Evolutionary conservation across 306 rosid genomes (phyloP).

Genomic region (Vigna angularis): DNA sequence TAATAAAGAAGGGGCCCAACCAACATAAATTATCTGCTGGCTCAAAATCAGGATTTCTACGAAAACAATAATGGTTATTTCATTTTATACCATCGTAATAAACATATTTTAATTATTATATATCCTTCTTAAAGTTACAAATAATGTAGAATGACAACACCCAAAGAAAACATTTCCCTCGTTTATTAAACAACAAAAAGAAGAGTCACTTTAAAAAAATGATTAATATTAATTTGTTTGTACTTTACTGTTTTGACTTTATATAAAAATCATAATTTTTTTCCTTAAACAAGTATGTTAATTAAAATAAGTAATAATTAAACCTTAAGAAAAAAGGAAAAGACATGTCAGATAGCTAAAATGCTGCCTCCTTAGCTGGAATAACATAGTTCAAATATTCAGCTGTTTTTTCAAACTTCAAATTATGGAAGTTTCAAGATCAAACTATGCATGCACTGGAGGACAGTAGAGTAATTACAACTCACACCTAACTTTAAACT

Average conservation of each 20-base stretch:
- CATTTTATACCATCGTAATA: neutral
- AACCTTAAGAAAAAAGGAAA: neutral
- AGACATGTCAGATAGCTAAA: neutral
- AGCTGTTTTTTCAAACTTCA: neutral
- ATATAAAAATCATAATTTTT: neutral
- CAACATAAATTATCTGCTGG: constrained; percentile 9
- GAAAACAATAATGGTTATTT: constrained; percentile 1
- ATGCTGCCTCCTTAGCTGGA: neutral
- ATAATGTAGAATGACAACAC: constrained; percentile 6
- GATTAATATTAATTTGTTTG: neutral
- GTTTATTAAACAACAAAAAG: neutral
- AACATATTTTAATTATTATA: neutral
- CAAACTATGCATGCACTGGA: constrained; percentile 8
- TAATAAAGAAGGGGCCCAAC: constrained; percentile 9
- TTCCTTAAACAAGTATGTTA: neutral
- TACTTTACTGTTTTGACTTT: neutral
- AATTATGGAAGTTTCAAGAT: neutral
- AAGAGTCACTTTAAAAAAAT: neutral
- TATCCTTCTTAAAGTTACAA: neutral
- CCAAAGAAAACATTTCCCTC: neutral
- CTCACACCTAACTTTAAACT: constrained; percentile 11
- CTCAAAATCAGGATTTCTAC: neutral
- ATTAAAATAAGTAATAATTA: neutral
- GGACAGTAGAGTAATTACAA: constrained; percentile 14
- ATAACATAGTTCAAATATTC: neutral